A percentile compares a stretch with the other conserved stretches of the same genome.
phyloP scores from a whole-genome alignment of 192 early-diverging fungal genomes.

The Mortierella antarctica region DNA sequence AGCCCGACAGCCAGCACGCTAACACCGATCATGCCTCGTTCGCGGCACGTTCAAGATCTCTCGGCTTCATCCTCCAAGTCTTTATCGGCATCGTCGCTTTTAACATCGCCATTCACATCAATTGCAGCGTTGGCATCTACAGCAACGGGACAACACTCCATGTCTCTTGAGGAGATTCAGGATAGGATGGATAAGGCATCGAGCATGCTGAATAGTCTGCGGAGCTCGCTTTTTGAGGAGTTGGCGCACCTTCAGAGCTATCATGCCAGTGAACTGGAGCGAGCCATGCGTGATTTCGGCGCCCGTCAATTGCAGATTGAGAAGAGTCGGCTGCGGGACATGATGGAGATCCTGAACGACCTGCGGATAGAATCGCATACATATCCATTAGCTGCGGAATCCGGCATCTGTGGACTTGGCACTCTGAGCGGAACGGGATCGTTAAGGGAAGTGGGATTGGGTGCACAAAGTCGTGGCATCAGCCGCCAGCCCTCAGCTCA shows the following conservation, averaged over 20 bases:
- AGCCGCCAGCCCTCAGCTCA: conserved; percentile 35
- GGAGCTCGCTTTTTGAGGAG: conserved; percentile 61
- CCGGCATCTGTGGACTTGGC: background rate
- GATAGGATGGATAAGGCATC: conserved; percentile 52
- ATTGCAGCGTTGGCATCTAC: conserved; percentile 56
- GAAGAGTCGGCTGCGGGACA: conserved; percentile 47
- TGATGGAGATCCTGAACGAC: conserved; percentile 44
- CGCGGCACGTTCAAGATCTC: conserved; percentile 7
- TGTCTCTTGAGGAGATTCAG: conserved; percentile 41
- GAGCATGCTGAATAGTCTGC: conserved; percentile 56
- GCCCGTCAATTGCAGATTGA: conserved; percentile 45
- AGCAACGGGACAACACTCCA: conserved; percentile 10
- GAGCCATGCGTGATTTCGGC: conserved; percentile 45
- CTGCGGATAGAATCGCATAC: conserved; percentile 21
- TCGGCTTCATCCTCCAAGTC: conserved; percentile 19
- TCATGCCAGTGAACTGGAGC: conserved; percentile 51
- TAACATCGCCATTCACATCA: conserved; percentile 47
- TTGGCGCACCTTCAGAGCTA: conserved; percentile 57
- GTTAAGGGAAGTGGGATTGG: conserved; percentile 1
- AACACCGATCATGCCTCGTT: conserved; percentile 1
- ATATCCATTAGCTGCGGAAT: background rate
- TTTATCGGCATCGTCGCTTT: conserved; percentile 30
- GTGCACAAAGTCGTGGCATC: background rate
- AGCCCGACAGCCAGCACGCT: background rate
- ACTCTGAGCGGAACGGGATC: conserved; percentile 1